These are phyloP conservation scores for Gonapodya sp. DNA, from an alignment of 192 early-diverging fungal genomes.

Conservation along the genomic window DNA sequence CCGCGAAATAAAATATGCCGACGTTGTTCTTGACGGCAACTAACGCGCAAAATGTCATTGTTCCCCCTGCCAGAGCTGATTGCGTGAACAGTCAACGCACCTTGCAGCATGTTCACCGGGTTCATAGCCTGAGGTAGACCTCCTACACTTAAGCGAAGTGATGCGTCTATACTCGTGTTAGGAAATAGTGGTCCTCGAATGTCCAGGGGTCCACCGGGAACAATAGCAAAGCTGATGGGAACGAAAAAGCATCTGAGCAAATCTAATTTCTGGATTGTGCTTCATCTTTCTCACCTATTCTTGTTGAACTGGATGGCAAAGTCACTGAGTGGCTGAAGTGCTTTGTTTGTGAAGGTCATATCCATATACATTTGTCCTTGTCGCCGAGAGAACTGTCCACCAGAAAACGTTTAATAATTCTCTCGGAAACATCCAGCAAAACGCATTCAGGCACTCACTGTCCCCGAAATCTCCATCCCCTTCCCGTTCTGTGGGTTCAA, in stretches of 20 bases:
- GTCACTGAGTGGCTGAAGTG: slow-evolving; percentile 35
- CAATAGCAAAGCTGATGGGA: slow-evolving; percentile 40
- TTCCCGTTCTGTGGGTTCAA: slow-evolving; percentile 36
- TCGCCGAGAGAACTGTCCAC: slow-evolving; percentile 39
- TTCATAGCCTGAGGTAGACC: slow-evolving; percentile 36
- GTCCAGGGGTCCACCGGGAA: slow-evolving; percentile 34
- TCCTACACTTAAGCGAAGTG: slow-evolving; percentile 36
- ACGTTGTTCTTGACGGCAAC: slow-evolving; percentile 57
- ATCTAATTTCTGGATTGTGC: too few relatives aligned
- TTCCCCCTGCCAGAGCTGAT: slow-evolving; percentile 61
- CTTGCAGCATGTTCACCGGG: slow-evolving; percentile 37
- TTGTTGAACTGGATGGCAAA: slow-evolving; percentile 76
- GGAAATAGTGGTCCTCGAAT: slow-evolving; percentile 30
- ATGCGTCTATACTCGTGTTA: slow-evolving; percentile 28
- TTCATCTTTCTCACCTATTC: slow-evolving; percentile 44
- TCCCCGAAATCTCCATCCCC: slow-evolving; percentile 39
- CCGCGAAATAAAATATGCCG: slow-evolving; percentile 65
- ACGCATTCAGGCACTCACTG: slow-evolving; percentile 13
- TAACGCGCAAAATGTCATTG: slow-evolving; percentile 39
- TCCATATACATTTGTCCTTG: slow-evolving; percentile 53
- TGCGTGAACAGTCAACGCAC: slow-evolving; percentile 23
- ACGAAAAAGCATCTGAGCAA: neutral
- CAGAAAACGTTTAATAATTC: neutral
- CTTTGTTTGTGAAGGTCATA: slow-evolving; percentile 47
- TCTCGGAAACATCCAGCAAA: neutral